Evolutionary conservation across 2,329 filamentous ascomycete genomes (phyloP), one percentile per base, ranked within the genome.

Genomic region (Stachybotrys elegans): DNA sequence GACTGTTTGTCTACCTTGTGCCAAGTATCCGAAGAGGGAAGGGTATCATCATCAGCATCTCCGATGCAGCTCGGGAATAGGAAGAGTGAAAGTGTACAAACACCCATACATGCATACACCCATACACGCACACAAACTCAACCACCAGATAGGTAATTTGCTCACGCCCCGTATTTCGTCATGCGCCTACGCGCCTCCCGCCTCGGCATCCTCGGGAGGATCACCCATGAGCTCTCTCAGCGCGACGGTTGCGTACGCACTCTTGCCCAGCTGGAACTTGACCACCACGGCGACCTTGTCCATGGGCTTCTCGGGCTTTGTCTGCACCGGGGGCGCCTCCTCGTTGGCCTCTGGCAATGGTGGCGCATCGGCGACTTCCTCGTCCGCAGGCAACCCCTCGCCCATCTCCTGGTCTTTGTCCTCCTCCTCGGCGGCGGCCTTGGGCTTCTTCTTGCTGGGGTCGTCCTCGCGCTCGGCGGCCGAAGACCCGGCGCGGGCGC

Each of bases 231-330:
- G 65, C 66, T 94, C 88, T 43, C 88, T 71, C 51, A 94, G 61
- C 12, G 86, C 86, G 73, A 94, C 88, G 1, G 88, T 94, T 0
- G 88, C 88, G 67, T 94, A 94, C 57, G 88, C 85, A 58, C 86
- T 90, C 40, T 83, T 81, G 1, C 81, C 85, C 22, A 94, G 73
- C 59, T 88, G 83, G 65, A 94, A 78, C 60, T 82, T 88, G 53
- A 93, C 62, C 1, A 89, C 73, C 1, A 83, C 87, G 16, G 88
- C 68, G 57, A 85, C 84, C 44, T 67, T 68, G 49, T 51, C 54
- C 34, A 52, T 47, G 14, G 35, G 40, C 16, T 23, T 21, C 22
- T 39, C 25, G 22, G 43, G 48, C 45, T 53, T 57, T n/a, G 48
- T 48, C 52, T 54, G 59, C 49, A 56, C 63, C 39, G 23, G 40